phyloP scores from a whole-genome alignment of 495 filamentous ascomycete genomes.

The Tuber indicum region DNA sequence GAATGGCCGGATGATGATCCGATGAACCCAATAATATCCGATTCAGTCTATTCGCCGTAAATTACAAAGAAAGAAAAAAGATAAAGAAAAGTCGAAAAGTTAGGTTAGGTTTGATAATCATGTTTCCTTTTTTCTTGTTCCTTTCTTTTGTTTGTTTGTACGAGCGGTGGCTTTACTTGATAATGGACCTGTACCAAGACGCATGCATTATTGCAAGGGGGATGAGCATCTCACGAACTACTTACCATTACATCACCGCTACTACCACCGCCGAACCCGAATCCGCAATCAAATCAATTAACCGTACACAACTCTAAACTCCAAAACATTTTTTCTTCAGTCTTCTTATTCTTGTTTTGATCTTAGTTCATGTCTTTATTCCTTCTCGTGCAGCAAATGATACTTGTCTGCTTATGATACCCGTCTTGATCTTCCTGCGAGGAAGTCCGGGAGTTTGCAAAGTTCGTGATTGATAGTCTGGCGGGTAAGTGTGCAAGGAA shows the following conservation, averaged over 20 bases:
- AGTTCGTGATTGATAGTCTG: background rate
- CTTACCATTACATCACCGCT: background rate
- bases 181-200: background rate
- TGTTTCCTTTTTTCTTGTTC: slow-evolving; percentile 37
- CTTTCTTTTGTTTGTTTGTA: slow-evolving; percentile 14
- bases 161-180: background rate
- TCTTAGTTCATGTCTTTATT: slow-evolving; percentile 39
- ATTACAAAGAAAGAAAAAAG: background rate
- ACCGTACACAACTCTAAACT: background rate
- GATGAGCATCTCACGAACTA: background rate
- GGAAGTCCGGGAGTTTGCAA: background rate
- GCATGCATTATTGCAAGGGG: slow-evolving; percentile 1
- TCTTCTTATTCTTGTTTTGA: slow-evolving; percentile 41
- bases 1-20: slow-evolving; percentile 66
- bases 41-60: slow-evolving; percentile 31
- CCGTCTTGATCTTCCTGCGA: background rate
- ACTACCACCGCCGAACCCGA: background rate
- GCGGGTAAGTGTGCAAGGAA: background rate
- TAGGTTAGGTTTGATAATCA: slow-evolving; percentile 9
- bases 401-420: background rate
- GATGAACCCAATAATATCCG: slow-evolving; percentile 32
- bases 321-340: slow-evolving; percentile 23
- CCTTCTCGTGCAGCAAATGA: slow-evolving; percentile 14
- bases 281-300: background rate
- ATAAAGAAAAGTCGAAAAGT: background rate